phyloP scores from a whole-genome alignment of 805 yeast genomes.

The Metschnikowia kofuensis region DNA sequence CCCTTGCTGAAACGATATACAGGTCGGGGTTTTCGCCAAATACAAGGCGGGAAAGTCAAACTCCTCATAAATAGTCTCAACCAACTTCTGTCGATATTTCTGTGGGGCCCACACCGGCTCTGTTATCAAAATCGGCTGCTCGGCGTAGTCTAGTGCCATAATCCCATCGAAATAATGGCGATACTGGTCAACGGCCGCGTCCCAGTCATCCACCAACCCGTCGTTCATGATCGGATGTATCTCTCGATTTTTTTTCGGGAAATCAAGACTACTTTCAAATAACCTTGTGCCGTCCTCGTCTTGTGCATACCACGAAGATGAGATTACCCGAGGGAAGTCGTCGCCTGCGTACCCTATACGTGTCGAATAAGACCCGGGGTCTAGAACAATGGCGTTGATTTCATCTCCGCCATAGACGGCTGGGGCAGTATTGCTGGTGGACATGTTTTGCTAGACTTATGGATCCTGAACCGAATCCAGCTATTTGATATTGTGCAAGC shows the following conservation, averaged over 20 bases:
- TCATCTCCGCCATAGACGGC: slow-evolving; percentile 59
- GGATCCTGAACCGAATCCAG: too few species aligned
- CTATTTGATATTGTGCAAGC: too few species aligned
- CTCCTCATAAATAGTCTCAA: slow-evolving; percentile 69
- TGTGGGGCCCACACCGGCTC: slow-evolving; percentile 85
- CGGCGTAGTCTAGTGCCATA: slow-evolving; percentile 51
- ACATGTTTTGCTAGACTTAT: slow-evolving; percentile 13
- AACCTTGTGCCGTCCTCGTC: slow-evolving; percentile 20
- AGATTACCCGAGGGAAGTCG: slow-evolving; percentile 72
- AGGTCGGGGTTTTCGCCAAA: slow-evolving; percentile 78
- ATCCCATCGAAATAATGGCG: slow-evolving; percentile 51
- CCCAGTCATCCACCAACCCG: slow-evolving; percentile 78
- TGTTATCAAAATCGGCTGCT: slow-evolving; percentile 76
- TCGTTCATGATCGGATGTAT: slow-evolving; percentile 59
- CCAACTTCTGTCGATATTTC: slow-evolving; percentile 61
- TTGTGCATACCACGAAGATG: slow-evolving; percentile 65
- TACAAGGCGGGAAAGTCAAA: slow-evolving; percentile 78
- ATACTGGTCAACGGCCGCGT: slow-evolving; percentile 75
- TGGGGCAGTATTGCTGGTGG: slow-evolving; percentile 15
- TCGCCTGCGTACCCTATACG: slow-evolving; percentile 92
- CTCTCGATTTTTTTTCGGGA: slow-evolving; percentile 50
- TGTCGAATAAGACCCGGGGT: slow-evolving; percentile 83
- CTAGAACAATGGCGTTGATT: slow-evolving; percentile 85
- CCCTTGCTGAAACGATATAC: slow-evolving; percentile 85
- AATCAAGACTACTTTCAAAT: slow-evolving; percentile 44